Evolutionary conservation across 768 basidiomycete species (phyloP).

Genomic region (Phaeotremella fagi): DNA sequence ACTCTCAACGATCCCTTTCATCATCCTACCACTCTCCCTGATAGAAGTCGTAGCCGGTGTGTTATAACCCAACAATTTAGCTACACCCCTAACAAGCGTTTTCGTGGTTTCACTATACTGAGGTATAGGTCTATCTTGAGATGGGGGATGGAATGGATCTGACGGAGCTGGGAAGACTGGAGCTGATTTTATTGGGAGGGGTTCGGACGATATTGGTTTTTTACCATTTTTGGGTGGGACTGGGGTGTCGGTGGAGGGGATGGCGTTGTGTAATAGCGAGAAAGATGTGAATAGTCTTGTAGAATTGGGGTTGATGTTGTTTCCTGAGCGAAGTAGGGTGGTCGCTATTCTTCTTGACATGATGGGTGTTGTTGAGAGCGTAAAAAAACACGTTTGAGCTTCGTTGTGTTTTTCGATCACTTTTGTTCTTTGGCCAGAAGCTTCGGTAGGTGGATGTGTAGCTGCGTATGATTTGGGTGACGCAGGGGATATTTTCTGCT

Average conservation of each 20-base stretch:
- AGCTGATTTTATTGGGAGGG: conserved; percentile 12
- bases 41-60: conserved; percentile 50
- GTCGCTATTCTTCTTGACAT: too few species aligned
- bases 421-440: too few species aligned
- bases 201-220: conserved; percentile 1
- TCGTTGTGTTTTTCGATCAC: too few species aligned
- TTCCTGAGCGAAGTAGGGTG: too few species aligned
- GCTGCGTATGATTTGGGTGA: too few species aligned
- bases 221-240: too few species aligned
- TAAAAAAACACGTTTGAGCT: too few species aligned
- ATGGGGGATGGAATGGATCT: conserved; percentile 37
- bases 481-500: too few species aligned
- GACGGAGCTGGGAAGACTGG: conserved; percentile 41
- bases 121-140: neutral
- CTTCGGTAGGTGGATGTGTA: too few species aligned
- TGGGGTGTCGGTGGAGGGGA: neutral
- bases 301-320: too few species aligned
- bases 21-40: conserved; percentile 50
- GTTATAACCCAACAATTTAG: conserved; percentile 51
- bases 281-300: neutral
- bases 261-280: neutral
- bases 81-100: conserved; percentile 41
- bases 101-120: conserved; percentile 39
- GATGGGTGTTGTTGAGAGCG: too few species aligned
- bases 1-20: conserved; percentile 50